Evolutionary conservation across 140 eudicot species (phyloP).

Genomic region (Cichorium intybus): DNA sequence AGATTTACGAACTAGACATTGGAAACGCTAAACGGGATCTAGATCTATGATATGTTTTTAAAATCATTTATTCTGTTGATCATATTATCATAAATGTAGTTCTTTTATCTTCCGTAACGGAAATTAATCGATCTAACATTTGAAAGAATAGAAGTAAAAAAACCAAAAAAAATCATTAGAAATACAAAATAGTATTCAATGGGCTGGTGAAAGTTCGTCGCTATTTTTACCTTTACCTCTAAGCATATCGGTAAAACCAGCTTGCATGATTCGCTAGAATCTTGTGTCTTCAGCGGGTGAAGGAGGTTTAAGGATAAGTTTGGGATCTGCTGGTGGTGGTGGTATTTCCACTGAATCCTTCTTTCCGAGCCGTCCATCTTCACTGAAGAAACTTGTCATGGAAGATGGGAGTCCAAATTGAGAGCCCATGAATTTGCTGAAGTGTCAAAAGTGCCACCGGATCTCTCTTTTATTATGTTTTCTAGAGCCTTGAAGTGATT

Average conservation of each 20-base stretch:
- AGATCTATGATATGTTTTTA: too few species aligned
- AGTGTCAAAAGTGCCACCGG: conserved; percentile 82
- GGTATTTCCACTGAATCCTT: conserved; percentile 52
- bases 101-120: conserved; percentile 6
- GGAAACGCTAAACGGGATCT: too few species aligned
- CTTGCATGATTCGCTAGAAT: conserved; percentile 84
- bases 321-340: conserved; percentile 37
- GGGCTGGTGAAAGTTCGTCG: conserved; percentile 45
- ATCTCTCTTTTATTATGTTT: conserved; percentile 76
- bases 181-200: conserved; percentile 15
- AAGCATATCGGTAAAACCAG: conserved; percentile 80
- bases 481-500: conserved; percentile 95
- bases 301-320: conserved; percentile 22
- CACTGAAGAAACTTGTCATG: conserved; percentile 72
- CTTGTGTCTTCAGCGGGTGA: conserved; percentile 76
- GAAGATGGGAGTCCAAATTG: conserved; percentile 87
- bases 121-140: conserved; percentile 18
- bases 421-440: conserved; percentile 92
- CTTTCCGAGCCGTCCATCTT: conserved; percentile 84
- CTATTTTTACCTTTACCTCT: conserved; percentile 62
- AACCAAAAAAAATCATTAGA: conserved; percentile 15
- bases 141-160: conserved; percentile 23
- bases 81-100: not conserved
- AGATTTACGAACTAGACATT: too few species aligned
- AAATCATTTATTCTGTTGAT: too few species aligned